phyloP scores from a whole-genome alignment of 805 yeast species.

The Phaffomyces antillensis region DNA sequence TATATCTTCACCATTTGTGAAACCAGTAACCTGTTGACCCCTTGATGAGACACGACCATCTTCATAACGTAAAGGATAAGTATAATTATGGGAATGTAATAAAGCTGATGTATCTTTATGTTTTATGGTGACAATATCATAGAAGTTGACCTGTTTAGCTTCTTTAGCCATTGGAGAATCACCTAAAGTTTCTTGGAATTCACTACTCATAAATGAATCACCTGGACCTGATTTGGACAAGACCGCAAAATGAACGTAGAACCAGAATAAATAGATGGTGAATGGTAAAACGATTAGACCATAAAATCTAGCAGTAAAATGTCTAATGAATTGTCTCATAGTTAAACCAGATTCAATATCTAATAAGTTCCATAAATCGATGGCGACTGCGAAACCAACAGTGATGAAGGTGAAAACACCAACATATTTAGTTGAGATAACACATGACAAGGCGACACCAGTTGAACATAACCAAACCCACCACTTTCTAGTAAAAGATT shows the following conservation, averaged over 20 bases:
- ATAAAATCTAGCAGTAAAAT: constrained; percentile 66
- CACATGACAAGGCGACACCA: constrained; percentile 83
- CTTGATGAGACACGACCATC: constrained; percentile 94
- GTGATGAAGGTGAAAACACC: constrained; percentile 89
- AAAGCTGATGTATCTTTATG: constrained; percentile 75
- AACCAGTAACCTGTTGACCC: constrained; percentile 90
- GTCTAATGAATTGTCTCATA: constrained; percentile 49
- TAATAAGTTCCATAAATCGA: constrained; percentile 83
- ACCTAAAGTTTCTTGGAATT: constrained; percentile 85
- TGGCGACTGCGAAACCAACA: constrained; percentile 77
- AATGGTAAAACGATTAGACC: constrained; percentile 76
- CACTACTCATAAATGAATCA: constrained; percentile 89
- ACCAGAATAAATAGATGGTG: constrained; percentile 78
- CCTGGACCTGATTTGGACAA: constrained; percentile 91
- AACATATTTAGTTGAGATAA: constrained; percentile 92
- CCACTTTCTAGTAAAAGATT: constrained; percentile 70
- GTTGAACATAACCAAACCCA: constrained; percentile 81
- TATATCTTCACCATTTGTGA: constrained; percentile 36
- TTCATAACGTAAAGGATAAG: constrained; percentile 86
- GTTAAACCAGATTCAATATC: constrained; percentile 65
- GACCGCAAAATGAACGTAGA: constrained; percentile 81
- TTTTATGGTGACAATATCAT: constrained; percentile 68
- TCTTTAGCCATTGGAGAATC: constrained; percentile 73
- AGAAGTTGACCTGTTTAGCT: constrained; percentile 65
- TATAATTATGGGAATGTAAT: constrained; percentile 72